A percentile compares a stretch with the other conserved stretches of the same genome.
Evolutionary conservation across 176 grass and related monocot genomes (phyloP).

Genomic region (Thinopyrum elongatum): DNA sequence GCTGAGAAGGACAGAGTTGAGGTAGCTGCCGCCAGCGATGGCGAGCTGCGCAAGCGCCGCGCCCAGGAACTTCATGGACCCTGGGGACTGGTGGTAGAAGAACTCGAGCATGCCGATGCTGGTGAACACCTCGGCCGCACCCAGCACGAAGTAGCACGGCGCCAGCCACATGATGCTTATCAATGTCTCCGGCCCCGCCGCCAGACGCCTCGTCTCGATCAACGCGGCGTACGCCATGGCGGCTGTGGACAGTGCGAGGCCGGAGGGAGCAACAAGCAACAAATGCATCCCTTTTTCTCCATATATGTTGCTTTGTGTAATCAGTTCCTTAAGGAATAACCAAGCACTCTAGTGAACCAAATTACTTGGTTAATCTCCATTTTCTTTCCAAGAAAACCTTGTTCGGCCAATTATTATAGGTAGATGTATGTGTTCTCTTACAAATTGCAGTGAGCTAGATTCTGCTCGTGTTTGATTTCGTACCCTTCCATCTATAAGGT

Average conservation of each 20-base stretch:
- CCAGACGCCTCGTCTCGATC: background rate
- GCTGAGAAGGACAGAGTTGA: background rate
- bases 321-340: too few relatives aligned
- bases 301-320: too few relatives aligned
- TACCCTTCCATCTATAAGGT: too few relatives aligned
- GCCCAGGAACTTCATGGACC: background rate
- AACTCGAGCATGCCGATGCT: constrained; percentile 14
- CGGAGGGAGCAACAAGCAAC: background rate
- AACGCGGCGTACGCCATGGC: background rate
- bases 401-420: too few relatives aligned
- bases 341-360: too few relatives aligned
- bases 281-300: too few relatives aligned
- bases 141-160: background rate
- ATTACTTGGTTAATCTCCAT: too few relatives aligned
- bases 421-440: too few relatives aligned
- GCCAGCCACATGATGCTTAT: constrained; percentile 2
- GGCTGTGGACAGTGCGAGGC: background rate
- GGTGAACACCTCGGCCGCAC: constrained; percentile 3
- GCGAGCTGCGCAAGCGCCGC: background rate
- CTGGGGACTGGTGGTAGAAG: background rate
- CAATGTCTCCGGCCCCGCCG: background rate
- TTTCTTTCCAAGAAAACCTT: too few relatives aligned
- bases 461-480: too few relatives aligned
- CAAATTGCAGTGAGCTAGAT: too few relatives aligned
- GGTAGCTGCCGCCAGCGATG: background rate